Percentiles rank a stretch among this genome's conserved stretches.
These are phyloP conservation scores for Nymphaea thermarum DNA, from an alignment of 164 flowering plant species.

Conservation along the genomic window DNA sequence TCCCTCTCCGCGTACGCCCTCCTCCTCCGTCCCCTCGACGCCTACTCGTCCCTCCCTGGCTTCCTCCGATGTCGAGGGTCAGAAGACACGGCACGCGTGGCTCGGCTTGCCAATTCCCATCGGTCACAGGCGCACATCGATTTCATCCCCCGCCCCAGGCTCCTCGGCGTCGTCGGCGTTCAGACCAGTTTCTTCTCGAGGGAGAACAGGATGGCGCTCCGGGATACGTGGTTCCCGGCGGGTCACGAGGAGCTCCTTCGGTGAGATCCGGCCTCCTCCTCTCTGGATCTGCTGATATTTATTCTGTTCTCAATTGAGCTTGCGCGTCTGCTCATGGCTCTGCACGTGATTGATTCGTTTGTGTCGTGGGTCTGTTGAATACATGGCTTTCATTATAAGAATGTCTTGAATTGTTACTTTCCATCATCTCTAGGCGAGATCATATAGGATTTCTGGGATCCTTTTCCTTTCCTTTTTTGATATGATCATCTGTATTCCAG, in stretches of 20 bases:
- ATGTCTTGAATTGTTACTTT: no score
- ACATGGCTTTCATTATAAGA: no score
- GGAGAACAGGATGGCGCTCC: conserved; percentile 28
- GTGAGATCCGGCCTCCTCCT: conserved; percentile 9
- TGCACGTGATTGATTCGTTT: no score
- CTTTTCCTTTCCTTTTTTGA: no score
- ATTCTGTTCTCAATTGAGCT: neutral
- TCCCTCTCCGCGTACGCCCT: conserved; percentile 23
- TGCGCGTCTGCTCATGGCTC: neutral
- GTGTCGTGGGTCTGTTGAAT: no score
- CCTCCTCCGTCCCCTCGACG: conserved; percentile 9
- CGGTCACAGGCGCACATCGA: conserved; percentile 5
- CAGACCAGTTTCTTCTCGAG: conserved; percentile 41
- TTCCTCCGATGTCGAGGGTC: conserved; percentile 32
- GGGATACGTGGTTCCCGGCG: conserved; percentile 53
- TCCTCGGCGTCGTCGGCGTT: conserved; percentile 48
- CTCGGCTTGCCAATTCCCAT: conserved; percentile 11
- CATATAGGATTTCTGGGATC: no score
- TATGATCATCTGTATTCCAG: no score
- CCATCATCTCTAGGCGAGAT: no score
- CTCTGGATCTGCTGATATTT: neutral
- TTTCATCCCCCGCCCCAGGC: conserved; percentile 25
- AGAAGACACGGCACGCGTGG: conserved; percentile 27
- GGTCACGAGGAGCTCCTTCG: conserved; percentile 33
- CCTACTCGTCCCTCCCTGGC: conserved; percentile 7